Base-by-base conservation (phyloP, 495 filamentous ascomycete species). In the Daldinia concentrica region DNA sequence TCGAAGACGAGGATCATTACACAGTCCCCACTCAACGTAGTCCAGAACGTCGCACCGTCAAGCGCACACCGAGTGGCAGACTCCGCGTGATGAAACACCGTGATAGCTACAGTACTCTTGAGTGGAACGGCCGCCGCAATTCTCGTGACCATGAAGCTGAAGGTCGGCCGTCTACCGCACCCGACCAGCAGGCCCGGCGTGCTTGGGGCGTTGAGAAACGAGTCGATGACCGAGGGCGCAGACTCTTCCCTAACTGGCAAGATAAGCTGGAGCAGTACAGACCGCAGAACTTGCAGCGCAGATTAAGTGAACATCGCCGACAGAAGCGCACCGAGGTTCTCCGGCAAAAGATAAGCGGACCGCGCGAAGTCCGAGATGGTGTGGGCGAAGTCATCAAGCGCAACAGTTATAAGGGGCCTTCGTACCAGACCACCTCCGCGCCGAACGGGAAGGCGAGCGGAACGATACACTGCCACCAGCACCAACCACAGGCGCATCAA, bases 301-400 rank as follows among this genome's bases (percentile, higher is more conserved):
- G 87, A 63, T 72, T 87, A 58, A 89, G 88, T 68, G 88, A 90
- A 76, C 79, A 82, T 71, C 84, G 87, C 48, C 85, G 88, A 27
- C 91, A 92, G 79, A 89, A 86, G 69, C 81, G 89, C 61, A 86
- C 89, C 52, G 84, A 90, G 60, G 84, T 81, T 69, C 82, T 96
- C 59, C 86, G 91, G 73, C 83, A 86, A 62, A 91, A 85, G 70
- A 97, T 96, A 36, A 84, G 82, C 54, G 77, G 76, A 0, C 86
- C 86, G 4, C 76, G 78, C 32, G 83, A 82, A 36, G 83, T 87
- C 24, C 74, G 82, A 55, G 82, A 85, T 57, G 85, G 85, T 11
- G 79, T 86, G 7, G 84, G 84, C 17, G 86, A 87, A 36, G 82
- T 87, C 37, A 81, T 87, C 43, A 72, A 80, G 30, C 72, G 79